Evolutionary conservation across 352 stramenopile genomes (phyloP).

Genomic region (Phytophthora kernoviae): DNA sequence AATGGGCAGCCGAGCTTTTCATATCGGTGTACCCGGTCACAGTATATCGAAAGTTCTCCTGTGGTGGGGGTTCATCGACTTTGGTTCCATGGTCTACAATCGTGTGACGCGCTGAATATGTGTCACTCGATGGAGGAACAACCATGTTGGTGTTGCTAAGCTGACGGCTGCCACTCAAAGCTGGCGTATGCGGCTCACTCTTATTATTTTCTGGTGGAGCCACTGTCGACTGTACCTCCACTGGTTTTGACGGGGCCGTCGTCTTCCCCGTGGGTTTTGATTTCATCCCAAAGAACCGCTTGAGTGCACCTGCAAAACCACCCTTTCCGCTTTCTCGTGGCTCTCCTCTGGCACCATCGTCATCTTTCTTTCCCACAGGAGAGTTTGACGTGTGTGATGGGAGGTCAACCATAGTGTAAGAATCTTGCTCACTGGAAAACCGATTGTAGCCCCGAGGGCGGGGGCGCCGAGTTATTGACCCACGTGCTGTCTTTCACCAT

Average conservation of each 20-base stretch:
- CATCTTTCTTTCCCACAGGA: constrained; percentile 20
- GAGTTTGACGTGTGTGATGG: constrained; percentile 41
- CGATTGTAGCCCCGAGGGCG: constrained; percentile 16
- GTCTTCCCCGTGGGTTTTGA: constrained; percentile 27
- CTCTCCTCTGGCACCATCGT: background rate
- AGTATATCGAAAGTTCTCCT: constrained; percentile 41
- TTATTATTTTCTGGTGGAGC: constrained; percentile 6
- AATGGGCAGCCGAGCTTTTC: constrained; percentile 6
- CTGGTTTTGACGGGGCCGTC: constrained; percentile 9
- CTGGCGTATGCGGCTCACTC: background rate
- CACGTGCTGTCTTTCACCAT: constrained; percentile 28
- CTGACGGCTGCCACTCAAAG: background rate
- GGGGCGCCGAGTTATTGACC: constrained; percentile 25
- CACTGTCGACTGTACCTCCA: constrained; percentile 1
- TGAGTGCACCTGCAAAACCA: constrained; percentile 59
- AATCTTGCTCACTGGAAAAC: constrained; percentile 49
- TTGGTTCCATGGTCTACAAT: constrained; percentile 24
- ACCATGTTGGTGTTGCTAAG: background rate
- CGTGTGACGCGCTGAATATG: constrained; percentile 27
- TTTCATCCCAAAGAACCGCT: constrained; percentile 71
- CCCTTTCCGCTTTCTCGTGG: constrained; percentile 10
- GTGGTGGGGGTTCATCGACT: constrained; percentile 4
- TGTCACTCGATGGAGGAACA: constrained; percentile 5
- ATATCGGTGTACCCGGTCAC: constrained; percentile 27
- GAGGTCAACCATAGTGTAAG: constrained; percentile 60